phyloP scores from a whole-genome alignment of 345 rosid genomes.

The Capsella bursapastoris region DNA sequence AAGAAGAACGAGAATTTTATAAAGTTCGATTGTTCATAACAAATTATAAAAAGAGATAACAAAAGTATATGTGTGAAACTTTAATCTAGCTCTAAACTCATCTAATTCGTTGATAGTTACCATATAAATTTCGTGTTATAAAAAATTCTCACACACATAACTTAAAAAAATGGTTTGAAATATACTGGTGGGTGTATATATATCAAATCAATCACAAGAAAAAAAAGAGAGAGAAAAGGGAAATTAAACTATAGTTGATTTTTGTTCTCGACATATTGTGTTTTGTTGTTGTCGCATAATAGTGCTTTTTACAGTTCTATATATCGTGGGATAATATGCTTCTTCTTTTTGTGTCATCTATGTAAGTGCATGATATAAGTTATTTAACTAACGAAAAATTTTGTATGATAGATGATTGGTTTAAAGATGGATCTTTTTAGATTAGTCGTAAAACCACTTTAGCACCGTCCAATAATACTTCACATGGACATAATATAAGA shows the following conservation, averaged over 20 bases:
- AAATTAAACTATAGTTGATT: not conserved
- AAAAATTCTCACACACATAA: no score
- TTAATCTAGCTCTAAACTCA: no score
- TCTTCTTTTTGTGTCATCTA: no score
- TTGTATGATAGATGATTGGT: not conserved
- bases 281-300: not conserved
- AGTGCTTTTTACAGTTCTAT: not conserved
- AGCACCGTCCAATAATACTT: slow-evolving; percentile 8
- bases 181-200: no score
- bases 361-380: not conserved
- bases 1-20: no score
- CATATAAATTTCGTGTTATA: no score
- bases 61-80: no score
- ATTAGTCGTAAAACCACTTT: not conserved
- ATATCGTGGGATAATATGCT: not conserved
- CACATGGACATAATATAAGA: slow-evolving; percentile 2
- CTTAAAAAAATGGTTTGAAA: no score
- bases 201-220: no score
- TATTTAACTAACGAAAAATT: not conserved
- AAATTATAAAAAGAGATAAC: no score
- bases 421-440: not conserved
- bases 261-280: not conserved
- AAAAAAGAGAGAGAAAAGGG: not conserved
- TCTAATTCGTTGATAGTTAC: no score
- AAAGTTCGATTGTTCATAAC: no score